Evolutionary conservation across 768 basidiomycete species (phyloP).

Genomic region (Hortiboletus flavorubellus): DNA sequence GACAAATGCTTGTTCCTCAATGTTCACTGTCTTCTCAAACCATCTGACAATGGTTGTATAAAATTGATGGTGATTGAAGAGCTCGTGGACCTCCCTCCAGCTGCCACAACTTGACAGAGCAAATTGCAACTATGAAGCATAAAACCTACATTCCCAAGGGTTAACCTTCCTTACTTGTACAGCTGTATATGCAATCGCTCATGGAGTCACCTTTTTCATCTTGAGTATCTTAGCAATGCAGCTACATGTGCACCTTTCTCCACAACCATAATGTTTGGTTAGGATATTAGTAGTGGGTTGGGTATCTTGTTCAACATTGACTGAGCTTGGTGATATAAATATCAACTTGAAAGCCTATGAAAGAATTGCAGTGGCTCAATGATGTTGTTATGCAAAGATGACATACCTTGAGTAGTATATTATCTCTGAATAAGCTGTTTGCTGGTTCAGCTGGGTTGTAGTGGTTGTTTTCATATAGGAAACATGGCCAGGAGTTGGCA

Average conservation of each 20-base stretch:
- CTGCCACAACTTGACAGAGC: background rate
- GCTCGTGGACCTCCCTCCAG: background rate
- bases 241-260: too few species aligned
- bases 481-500: background rate
- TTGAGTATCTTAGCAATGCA: too few species aligned
- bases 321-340: background rate
- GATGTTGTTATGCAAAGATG: too few species aligned
- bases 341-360: background rate
- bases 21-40: background rate
- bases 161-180: background rate
- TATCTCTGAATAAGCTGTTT: background rate
- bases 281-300: background rate
- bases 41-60: background rate
- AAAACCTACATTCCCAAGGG: too few species aligned
- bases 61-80: background rate
- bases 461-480: too few species aligned
- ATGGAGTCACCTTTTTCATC: background rate
- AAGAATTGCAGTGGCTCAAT: too few species aligned
- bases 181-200: background rate
- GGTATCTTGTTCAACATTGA: background rate
- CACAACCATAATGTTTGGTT: too few species aligned
- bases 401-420: background rate
- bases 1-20: too few species aligned
- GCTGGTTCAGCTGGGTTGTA: background rate
- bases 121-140: background rate